Base-by-base conservation (phyloP, 2,329 filamentous ascomycete genomes). In the Huntiella savannae region DNA sequence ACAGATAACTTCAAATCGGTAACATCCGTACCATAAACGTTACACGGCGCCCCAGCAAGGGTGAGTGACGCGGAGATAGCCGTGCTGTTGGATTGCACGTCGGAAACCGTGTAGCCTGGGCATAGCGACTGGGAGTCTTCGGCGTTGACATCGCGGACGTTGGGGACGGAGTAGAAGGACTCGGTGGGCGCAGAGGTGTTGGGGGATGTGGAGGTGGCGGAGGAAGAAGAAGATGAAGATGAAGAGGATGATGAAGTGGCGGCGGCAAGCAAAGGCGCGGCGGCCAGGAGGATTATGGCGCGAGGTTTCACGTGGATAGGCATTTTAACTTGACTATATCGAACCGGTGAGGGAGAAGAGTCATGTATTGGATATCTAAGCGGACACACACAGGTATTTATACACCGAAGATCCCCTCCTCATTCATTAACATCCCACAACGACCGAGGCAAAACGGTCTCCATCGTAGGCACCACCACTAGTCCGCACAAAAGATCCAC, bases 11-110 rank as follows among this genome's bases (percentile, higher is more conserved):
- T 70, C 42, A 92, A 63, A 4, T 69, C 63, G 17, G 77, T 67
- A 22, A 92, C 64, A 56, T 92, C 85, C 5, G 69, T 79, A 0
- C 85, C 84, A 52, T 88, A 92, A 16, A 75, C 71, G 59, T 88
- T 81, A 64, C 84, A 91, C 4, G 78, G 67, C 7, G 65, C 55
- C 0, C 82, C 83, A 5, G 79, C 79, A 8, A 92, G 69, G 2
- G 62, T 68, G 41, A 93, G 65, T 52, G 80, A 70, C 1, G 83
- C 85, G 1, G 73, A 81, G 45, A 91, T 62, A 6, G 73, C 73
- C 43, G 63, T 64, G 33, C 59, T 55, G 0, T 63, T 71, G 43
- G 66, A 60, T 44, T 64, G 58, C 11, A 83, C 65, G 55, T 79
- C 74, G 13, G 67, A 70, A 2, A 78, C 79, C 22, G 57, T 67